Evolutionary conservation across 106 monocot species (phyloP), one percentile per base, ranked within the genome.

Genomic region (Acorus calamus): DNA sequence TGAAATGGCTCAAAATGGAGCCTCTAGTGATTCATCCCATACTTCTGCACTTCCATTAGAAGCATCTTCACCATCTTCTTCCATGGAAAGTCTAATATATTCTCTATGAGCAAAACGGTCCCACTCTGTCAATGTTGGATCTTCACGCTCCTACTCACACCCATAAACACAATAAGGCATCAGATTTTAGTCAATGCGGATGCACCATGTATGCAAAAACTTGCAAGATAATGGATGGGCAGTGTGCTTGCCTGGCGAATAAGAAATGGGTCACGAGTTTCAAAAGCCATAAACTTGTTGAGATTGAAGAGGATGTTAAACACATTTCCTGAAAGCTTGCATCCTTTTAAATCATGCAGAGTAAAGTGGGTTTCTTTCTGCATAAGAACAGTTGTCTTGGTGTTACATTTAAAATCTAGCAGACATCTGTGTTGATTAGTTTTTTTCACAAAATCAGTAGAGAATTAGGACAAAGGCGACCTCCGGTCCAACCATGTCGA

Each of bases 41-140:
- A 90, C 78, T 74, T 94, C 94, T 44, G 84, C 94, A 65, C 94
- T 94, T 57, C 94, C 94, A 62, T 82, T 90, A 7, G 90, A 94
- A n/a, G 94, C 90, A 94, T 94, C 88, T 76, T 92, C 92, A 71
- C 79, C 94, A 71, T 94, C 94, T 82, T 94, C 94, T 74, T 94
- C 94, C 94, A 94, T 90, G 12, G 89, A 90, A 49, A 94, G 69
- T 52, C 94, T 81, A 14, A 90, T 90, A 67, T 94, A 94, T 69
- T 94, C 94, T 70, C 89, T 86, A 53, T 80, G 94, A 46, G 94
- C 94, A 78, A 89, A 94, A 2, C 85, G 81, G 46, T 94, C 94
- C 94, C 94, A 94, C 64, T 94, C 85, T 1, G 94, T 94, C 77
- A 89, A 71, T n/a, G 73, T 87, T 48, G 94, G 94, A 69, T 94